Base-by-base conservation (phyloP, 2,329 filamentous ascomycete genomes). In the Ophiostoma piceae region DNA sequence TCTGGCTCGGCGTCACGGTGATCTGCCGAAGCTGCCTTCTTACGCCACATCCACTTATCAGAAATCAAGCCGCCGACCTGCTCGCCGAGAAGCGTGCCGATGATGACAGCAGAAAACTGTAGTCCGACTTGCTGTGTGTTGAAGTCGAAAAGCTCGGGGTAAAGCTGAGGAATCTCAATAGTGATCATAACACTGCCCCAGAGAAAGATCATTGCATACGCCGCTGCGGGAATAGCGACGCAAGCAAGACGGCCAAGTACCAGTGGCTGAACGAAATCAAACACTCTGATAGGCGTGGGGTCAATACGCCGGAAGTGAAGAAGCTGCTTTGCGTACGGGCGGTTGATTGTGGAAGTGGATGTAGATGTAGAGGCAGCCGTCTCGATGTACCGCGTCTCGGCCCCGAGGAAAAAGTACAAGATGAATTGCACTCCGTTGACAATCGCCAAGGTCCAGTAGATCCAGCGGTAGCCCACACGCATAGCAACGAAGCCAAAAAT, bases 401-500 rank as follows among this genome's bases (percentile, higher is more conserved):
- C 11, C 39, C 39, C 39, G 39, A 41, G 39, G 39, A 41, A 14
- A 41, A 41, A 41, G 39, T 41, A 41, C 39, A 41, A 22, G 51
- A 57, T 19, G 11, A 57, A 57, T 19, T 57, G 51, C 39, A 41
- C 39, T 8, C 39, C 39, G 39, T 41, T 41, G 39, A 41, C 39
- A 41, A 41, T 41, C 11, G 39, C 39, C 12, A 41, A 9, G 39
- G 39, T 41, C 39, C 39, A 41, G 39, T 41, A 41, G 39, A 41
- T 41, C 39, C 39, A 41, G 60, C 68, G 68, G 60, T 84, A 88
- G 0, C 83, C 82, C 16, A 83, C 81, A 11, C 83, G 80, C 70
- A 83, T 78, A 0, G 82, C 80, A 0, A 87, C 84, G 37, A 79
- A 80, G 1, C 81, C 80, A 60, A 84, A 77, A 19, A 79, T 74